Evolutionary conservation across 2,329 filamentous ascomycete species (phyloP), one percentile per base, ranked within the genome.

Genomic region (Hypoxylon sp.): DNA sequence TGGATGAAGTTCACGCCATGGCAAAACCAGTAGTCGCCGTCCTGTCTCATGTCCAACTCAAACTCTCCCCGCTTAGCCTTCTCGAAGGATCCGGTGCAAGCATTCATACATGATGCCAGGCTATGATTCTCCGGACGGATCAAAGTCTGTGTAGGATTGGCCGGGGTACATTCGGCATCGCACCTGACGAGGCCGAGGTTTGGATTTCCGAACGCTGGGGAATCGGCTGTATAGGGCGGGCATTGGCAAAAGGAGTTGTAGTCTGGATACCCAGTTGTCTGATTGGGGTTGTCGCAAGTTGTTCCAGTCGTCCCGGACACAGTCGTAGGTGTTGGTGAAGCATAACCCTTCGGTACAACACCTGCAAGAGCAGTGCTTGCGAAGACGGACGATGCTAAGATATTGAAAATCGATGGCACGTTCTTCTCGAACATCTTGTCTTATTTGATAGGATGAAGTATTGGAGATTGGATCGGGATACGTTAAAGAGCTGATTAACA

Each of bases 1-100:
- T 72, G 25, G 7, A 65, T 37, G 59, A 73, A 74, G 61, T 74
- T 74, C 12, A 74, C 71, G 21, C 71, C 73, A 55, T 74, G 73
- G 64, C 71, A 74, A 25, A 69, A 74, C 73, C 71, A 74, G 58
- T 72, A 69, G 12, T 68, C 66, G 2, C 55, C 53, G n/a, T 69
- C 58, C 21, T 64, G 60, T 11, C 60, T 54, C 29, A 16, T 32
- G 11, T 34, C 51, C 25, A 68, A 50, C 32, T 58, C 61, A 4
- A 62, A 39, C 21, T 61, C 57, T 3, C 54, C 63, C 1, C 68
- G 67, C 48, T 70, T 71, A 1, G 61, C 47, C 58, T 70, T 73
- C 64, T 73, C 70, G 30, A 70, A 74, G 21, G 67, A 70, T 1
- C 70, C 71, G 2, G 70, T 72, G 47, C 72, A 74, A 2, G 72